Conservation (phyloP, 768 basidiomycete genomes). For the Pleurotus tuber-regium region DNA sequence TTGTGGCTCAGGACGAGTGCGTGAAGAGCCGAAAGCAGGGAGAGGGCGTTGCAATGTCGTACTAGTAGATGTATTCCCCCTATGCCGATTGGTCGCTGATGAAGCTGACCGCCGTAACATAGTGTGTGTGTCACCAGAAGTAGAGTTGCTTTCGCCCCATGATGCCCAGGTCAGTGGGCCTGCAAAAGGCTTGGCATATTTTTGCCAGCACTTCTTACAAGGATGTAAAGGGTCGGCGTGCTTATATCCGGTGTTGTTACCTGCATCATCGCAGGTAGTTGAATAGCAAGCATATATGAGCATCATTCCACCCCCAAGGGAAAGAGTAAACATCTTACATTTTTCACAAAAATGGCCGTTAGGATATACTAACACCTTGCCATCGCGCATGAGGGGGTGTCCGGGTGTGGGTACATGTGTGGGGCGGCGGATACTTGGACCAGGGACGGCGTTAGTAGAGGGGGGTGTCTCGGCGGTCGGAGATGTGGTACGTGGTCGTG, state of each 20-base stretch:
- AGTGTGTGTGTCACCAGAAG: not conserved
- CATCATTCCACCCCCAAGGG: not conserved
- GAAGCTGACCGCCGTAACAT: not conserved
- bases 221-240: conserved; percentile 62
- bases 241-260: conserved; percentile 76
- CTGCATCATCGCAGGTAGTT: too few species aligned
- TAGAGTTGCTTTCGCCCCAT: conserved; percentile 21
- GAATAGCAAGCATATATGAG: too few species aligned
- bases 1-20: conserved; percentile 13
- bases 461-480: conserved; percentile 5
- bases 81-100: not conserved
- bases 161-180: conserved; percentile 58
- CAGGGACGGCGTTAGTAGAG: not conserved
- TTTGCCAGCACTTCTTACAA: conserved; percentile 74
- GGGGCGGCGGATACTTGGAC: conserved; percentile 55
- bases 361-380: conserved; percentile 70
- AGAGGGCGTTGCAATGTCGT: conserved; percentile 37
- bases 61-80: conserved; percentile 4
- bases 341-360: conserved; percentile 59
- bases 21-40: conserved; percentile 25
- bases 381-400: conserved; percentile 61
- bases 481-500: conserved; percentile 24
- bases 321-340: conserved; percentile 41
- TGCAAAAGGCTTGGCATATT: conserved; percentile 57
- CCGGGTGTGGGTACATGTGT: conserved; percentile 64